Conservation (phyloP, 75 land plant genomes). For the Picea glauca region DNA sequence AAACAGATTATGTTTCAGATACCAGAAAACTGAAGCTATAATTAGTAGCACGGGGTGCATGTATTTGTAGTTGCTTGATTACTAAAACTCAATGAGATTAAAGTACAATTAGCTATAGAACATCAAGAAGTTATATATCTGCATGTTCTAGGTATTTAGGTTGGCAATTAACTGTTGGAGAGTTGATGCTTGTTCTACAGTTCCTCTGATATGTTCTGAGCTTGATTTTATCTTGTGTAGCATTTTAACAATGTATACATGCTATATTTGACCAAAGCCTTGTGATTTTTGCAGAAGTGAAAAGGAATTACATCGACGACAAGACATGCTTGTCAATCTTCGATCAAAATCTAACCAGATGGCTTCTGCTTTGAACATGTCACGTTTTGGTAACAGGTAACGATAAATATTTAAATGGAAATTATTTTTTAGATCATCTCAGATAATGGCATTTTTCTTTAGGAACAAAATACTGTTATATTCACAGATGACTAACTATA, state of each 20-base stretch:
- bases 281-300: slow-evolving; percentile 46
- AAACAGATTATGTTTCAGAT: background rate
- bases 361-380: slow-evolving; percentile 76
- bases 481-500: background rate
- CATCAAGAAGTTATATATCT: background rate
- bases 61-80: background rate
- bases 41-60: background rate
- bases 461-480: background rate
- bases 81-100: background rate
- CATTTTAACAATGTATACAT: background rate
- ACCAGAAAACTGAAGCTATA: background rate
- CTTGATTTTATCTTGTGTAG: background rate
- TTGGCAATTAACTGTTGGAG: background rate
- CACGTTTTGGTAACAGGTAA: slow-evolving; percentile 53
- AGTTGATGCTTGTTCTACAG: background rate
- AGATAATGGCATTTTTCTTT: background rate
- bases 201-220: background rate
- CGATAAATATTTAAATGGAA: background rate
- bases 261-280: background rate
- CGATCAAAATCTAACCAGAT: slow-evolving; percentile 75
- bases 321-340: slow-evolving; percentile 66
- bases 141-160: background rate
- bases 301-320: slow-evolving; percentile 81
- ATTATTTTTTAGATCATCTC: background rate
- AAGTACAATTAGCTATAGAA: background rate